Conservation (phyloP, 129 eudicot species). For the Chrysanthemum makinoi region DNA sequence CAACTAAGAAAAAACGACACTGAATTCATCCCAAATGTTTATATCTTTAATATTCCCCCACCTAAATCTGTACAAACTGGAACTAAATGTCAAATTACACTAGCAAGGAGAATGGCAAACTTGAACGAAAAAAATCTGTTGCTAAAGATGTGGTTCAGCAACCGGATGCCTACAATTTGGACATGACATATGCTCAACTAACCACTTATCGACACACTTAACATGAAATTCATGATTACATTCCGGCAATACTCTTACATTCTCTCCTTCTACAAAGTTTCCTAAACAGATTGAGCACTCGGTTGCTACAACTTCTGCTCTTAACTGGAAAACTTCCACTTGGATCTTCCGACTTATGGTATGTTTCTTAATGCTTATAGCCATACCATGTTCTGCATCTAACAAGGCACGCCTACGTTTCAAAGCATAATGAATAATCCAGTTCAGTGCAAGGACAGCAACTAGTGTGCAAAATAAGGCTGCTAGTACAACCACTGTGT, state of each 20-base stretch:
- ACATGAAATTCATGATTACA: conserved; percentile 52
- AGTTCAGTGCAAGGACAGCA: conserved; percentile 41
- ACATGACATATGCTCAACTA: conserved; percentile 44
- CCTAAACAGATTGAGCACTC: conserved; percentile 53
- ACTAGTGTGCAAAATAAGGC: conserved; percentile 43
- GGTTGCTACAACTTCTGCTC: not conserved
- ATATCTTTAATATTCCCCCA: too few relatives aligned
- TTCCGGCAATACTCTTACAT: conserved; percentile 37
- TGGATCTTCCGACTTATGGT: conserved; percentile 28
- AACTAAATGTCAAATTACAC: not conserved
- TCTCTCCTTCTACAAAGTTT: conserved; percentile 46
- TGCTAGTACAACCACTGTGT: conserved; percentile 49
- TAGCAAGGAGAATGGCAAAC: not conserved
- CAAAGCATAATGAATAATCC: conserved; percentile 37
- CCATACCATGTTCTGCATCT: conserved; percentile 24
- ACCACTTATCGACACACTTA: conserved; percentile 51
- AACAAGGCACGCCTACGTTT: conserved; percentile 27
- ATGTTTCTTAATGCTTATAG: conserved; percentile 32
- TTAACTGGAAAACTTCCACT: conserved; percentile 23
- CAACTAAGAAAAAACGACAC: too few relatives aligned
- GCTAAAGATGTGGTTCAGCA: not conserved
- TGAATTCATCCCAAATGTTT: too few relatives aligned
- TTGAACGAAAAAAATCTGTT: not conserved
- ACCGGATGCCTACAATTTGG: conserved; percentile 45
- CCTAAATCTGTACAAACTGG: not conserved